Evolutionary conservation across 495 filamentous ascomycete species (phyloP).

Genomic region (Penicillium malachiteum): DNA sequence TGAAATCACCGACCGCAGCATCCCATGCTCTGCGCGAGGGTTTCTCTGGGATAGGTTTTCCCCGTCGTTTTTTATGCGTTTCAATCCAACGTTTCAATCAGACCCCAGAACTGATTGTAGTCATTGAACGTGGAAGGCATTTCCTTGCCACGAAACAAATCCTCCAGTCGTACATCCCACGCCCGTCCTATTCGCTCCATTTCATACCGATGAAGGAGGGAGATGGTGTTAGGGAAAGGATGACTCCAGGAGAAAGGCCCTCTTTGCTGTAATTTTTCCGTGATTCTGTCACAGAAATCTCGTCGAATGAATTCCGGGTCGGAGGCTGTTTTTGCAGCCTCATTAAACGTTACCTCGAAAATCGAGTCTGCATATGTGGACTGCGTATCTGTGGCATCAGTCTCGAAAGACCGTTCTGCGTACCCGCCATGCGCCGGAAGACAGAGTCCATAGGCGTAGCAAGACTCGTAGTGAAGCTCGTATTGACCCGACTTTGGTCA

Average conservation of each 20-base stretch:
- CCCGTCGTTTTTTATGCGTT: slow-evolving; percentile 28
- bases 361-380: slow-evolving; percentile 36
- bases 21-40: slow-evolving; percentile 43
- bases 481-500: neutral
- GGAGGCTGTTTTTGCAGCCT: too few species aligned
- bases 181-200: slow-evolving; percentile 37
- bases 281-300: slow-evolving; percentile 6
- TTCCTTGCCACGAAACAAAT: slow-evolving; percentile 29
- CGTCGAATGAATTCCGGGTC: too few species aligned
- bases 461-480: slow-evolving; percentile 19
- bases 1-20: slow-evolving; percentile 32
- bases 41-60: slow-evolving; percentile 36
- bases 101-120: slow-evolving; percentile 42
- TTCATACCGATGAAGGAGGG: slow-evolving; percentile 47
- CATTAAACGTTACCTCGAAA: slow-evolving; percentile 5
- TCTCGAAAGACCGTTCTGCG: slow-evolving; percentile 33
- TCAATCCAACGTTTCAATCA: slow-evolving; percentile 32
- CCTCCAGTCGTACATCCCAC: slow-evolving; percentile 34
- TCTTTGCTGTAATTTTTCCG: slow-evolving; percentile 25
- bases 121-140: slow-evolving; percentile 20
- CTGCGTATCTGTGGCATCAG: slow-evolving; percentile 32
- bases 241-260: slow-evolving; percentile 37
- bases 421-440: slow-evolving; percentile 8
- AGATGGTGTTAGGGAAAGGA: slow-evolving; percentile 27
- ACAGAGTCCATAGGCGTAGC: slow-evolving; percentile 23